A percentile compares a stretch with the other conserved stretches of the same genome.
phyloP scores from a whole-genome alignment of 495 filamentous ascomycete genomes.

The Hypomontagnella monticulosa region DNA sequence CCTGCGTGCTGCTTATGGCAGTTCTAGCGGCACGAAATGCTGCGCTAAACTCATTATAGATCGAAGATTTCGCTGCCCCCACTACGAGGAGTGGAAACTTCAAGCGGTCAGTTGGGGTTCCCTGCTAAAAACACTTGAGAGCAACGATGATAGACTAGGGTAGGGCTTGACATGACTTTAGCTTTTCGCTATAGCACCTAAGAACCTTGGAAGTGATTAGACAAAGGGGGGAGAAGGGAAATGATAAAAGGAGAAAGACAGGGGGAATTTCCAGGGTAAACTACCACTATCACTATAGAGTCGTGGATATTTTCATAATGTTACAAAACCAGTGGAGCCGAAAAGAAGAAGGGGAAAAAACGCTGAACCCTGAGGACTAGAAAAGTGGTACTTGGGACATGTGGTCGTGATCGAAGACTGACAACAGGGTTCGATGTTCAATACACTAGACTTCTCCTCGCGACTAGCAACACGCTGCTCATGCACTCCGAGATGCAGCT shows the following conservation, averaged over 20 bases:
- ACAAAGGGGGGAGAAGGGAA: conserved; percentile 2
- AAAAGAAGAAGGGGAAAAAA: neutral
- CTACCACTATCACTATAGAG: neutral
- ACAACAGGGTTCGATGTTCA: conserved; percentile 2
- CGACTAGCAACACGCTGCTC: conserved; percentile 33
- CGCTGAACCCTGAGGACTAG: conserved; percentile 15
- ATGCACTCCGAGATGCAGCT: conserved; percentile 48
- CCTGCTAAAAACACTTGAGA: conserved; percentile 14
- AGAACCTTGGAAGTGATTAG: neutral
- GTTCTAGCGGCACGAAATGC: conserved; percentile 29
- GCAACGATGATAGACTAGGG: neutral
- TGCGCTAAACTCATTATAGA: conserved; percentile 27
- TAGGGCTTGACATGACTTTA: conserved; percentile 13
- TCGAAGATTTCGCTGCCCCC: conserved; percentile 21
- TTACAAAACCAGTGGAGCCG: conserved; percentile 26
- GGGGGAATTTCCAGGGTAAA: neutral
- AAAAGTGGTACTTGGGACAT: conserved; percentile 31
- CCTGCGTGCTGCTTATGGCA: conserved; percentile 39
- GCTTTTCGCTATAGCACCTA: neutral
- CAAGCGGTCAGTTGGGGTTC: conserved; percentile 47
- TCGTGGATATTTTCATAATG: conserved; percentile 31
- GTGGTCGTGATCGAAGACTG: conserved; percentile 24
- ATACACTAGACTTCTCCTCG: conserved; percentile 25
- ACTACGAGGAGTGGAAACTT: conserved; percentile 38
- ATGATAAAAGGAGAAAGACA: neutral